These are phyloP conservation scores for Aethionema arabicum DNA, from an alignment of 345 rosid genomes.

Conservation along the genomic window DNA sequence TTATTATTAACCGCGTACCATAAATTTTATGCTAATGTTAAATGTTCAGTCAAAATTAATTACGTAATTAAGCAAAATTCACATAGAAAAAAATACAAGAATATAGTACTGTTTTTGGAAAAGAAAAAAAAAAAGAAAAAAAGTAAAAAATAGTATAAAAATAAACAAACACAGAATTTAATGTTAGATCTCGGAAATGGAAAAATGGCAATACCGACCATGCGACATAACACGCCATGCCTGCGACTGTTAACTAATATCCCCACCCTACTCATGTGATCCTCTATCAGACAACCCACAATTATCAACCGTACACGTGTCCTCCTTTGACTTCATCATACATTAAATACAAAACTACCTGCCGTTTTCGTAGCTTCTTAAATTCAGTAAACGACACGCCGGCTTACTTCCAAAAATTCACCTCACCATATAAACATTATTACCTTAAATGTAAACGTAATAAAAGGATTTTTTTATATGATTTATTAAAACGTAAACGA, in stretches of 20 bases:
- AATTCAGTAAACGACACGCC: neutral
- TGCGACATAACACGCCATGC: conserved; percentile 16
- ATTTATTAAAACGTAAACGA: no score
- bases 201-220: conserved; percentile 19
- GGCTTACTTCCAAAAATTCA: neutral
- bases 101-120: no score
- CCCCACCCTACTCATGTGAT: conserved; percentile 31
- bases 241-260: conserved; percentile 23
- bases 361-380: conserved; percentile 17
- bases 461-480: no score
- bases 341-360: conserved; percentile 7
- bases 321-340: neutral
- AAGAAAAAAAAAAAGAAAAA: no score
- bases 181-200: conserved; percentile 34
- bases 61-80: no score
- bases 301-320: conserved; percentile 21
- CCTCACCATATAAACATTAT: conserved; percentile 54
- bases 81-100: no score
- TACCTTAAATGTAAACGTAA: no score
- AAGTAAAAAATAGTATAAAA: no score
- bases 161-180: conserved; percentile 2
- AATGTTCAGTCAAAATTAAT: no score
- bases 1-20: no score
- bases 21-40: no score
- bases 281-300: conserved; percentile 1